A percentile compares a stretch with the other conserved stretches of the same genome.
phyloP scores from a whole-genome alignment of 176 grass and related monocot species.

The Puccinellia tenuiflora region DNA sequence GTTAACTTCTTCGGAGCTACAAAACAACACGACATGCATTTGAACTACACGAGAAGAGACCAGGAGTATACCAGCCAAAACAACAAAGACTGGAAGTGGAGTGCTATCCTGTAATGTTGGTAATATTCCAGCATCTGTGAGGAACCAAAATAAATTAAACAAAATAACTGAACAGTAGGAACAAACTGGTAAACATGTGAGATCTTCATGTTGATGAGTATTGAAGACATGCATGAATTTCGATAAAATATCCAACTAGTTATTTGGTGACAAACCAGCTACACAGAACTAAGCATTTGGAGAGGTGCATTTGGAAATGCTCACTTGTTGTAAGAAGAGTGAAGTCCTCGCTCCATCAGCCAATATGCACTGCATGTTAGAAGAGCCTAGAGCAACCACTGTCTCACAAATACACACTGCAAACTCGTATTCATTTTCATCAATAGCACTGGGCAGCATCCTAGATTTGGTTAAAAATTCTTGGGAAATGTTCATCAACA shows the following conservation, averaged over 20 bases:
- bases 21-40: conserved; percentile 9
- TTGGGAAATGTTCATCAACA: conserved; percentile 86
- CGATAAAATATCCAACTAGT: conserved; percentile 5
- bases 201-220: background rate
- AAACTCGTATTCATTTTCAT: conserved; percentile 90
- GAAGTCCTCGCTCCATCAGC: conserved; percentile 60
- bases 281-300: conserved; percentile 17
- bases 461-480: conserved; percentile 73
- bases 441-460: conserved; percentile 49
- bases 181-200: background rate
- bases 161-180: conserved; percentile 2
- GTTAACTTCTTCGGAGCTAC: conserved; percentile 22
- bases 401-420: conserved; percentile 74
- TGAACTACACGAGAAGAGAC: conserved; percentile 10
- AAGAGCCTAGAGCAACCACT: conserved; percentile 92
- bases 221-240: background rate
- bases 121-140: conserved; percentile 98
- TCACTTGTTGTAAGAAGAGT: conserved; percentile 87
- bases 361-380: conserved; percentile 94
- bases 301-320: conserved; percentile 25
- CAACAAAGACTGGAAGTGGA: conserved; percentile 95
- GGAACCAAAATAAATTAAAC: conserved; percentile 28
- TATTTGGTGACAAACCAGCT: background rate
- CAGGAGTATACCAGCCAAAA: conserved; percentile 88
- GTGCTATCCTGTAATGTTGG: conserved; percentile 67